phyloP scores from a whole-genome alignment of 139 green algal species.

The Dunaliella primolecta region DNA sequence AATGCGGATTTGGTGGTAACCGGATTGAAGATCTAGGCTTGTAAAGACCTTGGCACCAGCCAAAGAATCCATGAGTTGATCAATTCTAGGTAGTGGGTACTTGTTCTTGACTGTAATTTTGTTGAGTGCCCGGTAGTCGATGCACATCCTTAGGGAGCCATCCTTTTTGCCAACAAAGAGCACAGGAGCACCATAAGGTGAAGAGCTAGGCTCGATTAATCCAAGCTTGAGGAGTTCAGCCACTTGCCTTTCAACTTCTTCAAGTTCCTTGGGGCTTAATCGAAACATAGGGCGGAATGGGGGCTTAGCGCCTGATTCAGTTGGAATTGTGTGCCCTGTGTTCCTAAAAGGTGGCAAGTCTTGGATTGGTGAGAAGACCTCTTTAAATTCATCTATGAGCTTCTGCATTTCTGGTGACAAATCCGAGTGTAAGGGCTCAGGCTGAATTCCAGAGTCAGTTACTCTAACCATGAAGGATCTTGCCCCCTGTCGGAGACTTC shows the following conservation, averaged over 20 bases:
- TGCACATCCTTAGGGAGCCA: slow-evolving; percentile 20
- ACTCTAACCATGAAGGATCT: too few species aligned
- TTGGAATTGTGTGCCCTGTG: background rate
- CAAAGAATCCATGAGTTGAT: slow-evolving; percentile 41
- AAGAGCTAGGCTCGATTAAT: background rate
- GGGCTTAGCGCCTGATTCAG: background rate
- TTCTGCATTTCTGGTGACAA: too few species aligned
- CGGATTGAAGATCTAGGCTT: slow-evolving; percentile 30
- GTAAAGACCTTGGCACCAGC: slow-evolving; percentile 35
- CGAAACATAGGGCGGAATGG: background rate
- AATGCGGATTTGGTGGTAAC: slow-evolving; percentile 21
- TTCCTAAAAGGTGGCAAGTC: background rate
- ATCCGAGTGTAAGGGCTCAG: too few species aligned
- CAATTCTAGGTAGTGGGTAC: slow-evolving; percentile 33
- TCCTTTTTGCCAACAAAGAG: background rate
- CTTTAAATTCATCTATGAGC: too few species aligned
- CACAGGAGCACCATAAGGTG: slow-evolving; percentile 11
- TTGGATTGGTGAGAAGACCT: background rate
- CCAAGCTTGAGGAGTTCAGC: background rate
- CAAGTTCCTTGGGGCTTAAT: background rate
- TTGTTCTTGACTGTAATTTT: slow-evolving; percentile 23
- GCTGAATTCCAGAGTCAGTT: too few species aligned
- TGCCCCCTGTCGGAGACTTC: too few species aligned
- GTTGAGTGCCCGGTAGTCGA: slow-evolving; percentile 28
- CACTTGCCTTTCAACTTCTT: background rate